Evolutionary conservation across 2,329 filamentous ascomycete genomes (phyloP).

Genomic region (Penicillium sp.): DNA sequence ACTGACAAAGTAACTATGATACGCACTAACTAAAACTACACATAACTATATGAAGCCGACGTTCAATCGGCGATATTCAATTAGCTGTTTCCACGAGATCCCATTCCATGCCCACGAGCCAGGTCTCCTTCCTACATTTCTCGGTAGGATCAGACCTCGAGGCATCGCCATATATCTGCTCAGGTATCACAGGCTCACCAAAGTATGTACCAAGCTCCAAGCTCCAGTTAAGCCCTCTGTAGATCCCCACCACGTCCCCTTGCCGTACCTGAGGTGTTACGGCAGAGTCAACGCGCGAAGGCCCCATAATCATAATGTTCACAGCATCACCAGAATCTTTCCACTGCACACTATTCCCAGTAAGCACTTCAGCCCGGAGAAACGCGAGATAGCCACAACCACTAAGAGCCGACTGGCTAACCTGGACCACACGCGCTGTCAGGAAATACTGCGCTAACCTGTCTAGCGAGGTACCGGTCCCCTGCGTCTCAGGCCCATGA

Average conservation of each 20-base stretch:
- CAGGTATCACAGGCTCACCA: neutral
- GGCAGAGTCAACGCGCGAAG: slow-evolving; percentile 18
- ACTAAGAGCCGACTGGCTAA: slow-evolving; percentile 17
- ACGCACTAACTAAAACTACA: too few species aligned
- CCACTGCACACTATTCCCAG: neutral
- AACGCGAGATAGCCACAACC: slow-evolving; percentile 30
- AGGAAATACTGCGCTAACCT: slow-evolving; percentile 17
- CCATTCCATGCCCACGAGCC: slow-evolving; percentile 42
- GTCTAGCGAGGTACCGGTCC: neutral
- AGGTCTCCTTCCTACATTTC: slow-evolving; percentile 19
- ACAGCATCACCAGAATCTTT: neutral
- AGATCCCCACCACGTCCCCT: slow-evolving; percentile 31
- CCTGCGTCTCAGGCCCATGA: neutral
- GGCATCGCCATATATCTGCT: neutral
- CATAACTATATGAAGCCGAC: too few species aligned
- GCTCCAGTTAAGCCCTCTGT: slow-evolving; percentile 36
- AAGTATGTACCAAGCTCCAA: slow-evolving; percentile 23
- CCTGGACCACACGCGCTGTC: slow-evolving; percentile 17
- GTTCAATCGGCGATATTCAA: neutral
- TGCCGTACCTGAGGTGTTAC: slow-evolving; percentile 9
- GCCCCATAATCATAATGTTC: slow-evolving; percentile 32
- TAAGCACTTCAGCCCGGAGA: slow-evolving; percentile 13
- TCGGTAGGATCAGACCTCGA: neutral
- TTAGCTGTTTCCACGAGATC: slow-evolving; percentile 26
- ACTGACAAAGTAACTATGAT: too few species aligned